These are phyloP conservation scores for Talaromyces wortmannii DNA, from an alignment of 495 filamentous ascomycete genomes.

Conservation along the genomic window DNA sequence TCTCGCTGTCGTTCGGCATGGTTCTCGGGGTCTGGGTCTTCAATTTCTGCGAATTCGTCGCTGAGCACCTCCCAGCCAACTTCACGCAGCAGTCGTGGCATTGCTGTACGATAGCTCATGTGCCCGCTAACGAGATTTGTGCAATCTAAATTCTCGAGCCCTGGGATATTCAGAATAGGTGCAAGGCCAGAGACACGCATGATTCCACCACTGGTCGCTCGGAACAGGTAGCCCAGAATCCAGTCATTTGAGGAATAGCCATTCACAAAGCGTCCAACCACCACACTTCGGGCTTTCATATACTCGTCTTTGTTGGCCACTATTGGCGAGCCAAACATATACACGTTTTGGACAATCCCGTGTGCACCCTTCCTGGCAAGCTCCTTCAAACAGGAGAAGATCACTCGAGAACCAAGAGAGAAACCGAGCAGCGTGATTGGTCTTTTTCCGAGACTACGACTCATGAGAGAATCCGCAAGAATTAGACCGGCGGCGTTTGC, in stretches of 20 bases:
- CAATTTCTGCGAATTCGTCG: slow-evolving; percentile 95
- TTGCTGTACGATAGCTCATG: slow-evolving; percentile 91
- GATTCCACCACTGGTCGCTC: slow-evolving; percentile 88
- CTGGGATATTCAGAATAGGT: slow-evolving; percentile 65
- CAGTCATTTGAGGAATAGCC: slow-evolving; percentile 93
- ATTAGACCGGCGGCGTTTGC: slow-evolving; percentile 87
- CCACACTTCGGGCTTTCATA: slow-evolving; percentile 67
- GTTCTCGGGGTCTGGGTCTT: slow-evolving; percentile 94
- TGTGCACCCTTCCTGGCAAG: slow-evolving; percentile 81
- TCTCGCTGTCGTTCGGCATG: slow-evolving; percentile 83
- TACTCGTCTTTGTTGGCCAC: slow-evolving; percentile 94
- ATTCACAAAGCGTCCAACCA: slow-evolving; percentile 88
- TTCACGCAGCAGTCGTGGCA: slow-evolving; percentile 78
- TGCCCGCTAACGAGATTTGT: slow-evolving; percentile 85
- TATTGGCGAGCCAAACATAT: slow-evolving; percentile 85
- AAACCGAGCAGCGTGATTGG: slow-evolving; percentile 96
- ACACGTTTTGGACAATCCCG: slow-evolving; percentile 91
- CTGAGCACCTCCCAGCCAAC: slow-evolving; percentile 85
- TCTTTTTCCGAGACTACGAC: slow-evolving; percentile 82
- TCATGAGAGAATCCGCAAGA: slow-evolving; percentile 88
- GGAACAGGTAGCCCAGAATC: slow-evolving; percentile 97
- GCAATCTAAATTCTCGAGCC: slow-evolving; percentile 85
- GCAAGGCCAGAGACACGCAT: slow-evolving; percentile 86
- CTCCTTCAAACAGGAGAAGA: slow-evolving; percentile 86
- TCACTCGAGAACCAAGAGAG: slow-evolving; percentile 86